Conservation (phyloP, 2,329 filamentous ascomycete genomes). For the Aspergillus neotritici region DNA sequence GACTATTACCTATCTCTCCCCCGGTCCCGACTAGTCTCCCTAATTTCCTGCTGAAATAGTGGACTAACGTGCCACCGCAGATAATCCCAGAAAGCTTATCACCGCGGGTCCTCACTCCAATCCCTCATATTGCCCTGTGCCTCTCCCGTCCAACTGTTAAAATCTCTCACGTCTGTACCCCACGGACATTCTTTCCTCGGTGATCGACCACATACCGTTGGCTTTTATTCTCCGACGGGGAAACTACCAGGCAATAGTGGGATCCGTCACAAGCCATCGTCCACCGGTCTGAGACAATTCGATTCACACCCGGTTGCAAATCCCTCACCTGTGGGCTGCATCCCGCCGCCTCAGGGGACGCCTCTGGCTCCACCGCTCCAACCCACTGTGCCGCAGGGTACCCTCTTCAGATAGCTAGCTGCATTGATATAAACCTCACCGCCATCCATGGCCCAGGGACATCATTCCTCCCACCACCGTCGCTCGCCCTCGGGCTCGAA, state of each 20-base stretch:
- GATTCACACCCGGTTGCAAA: conserved; percentile 16
- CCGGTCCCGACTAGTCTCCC: conserved; percentile 5
- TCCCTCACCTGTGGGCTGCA: conserved; percentile 19
- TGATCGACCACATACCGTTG: conserved; percentile 1
- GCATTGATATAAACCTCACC: conserved; percentile 28
- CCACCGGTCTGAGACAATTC: conserved; percentile 15
- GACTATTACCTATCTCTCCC: conserved; percentile 4
- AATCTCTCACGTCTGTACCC: conserved; percentile 13
- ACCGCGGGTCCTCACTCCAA: neutral
- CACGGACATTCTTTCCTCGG: conserved; percentile 10
- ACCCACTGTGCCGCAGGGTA: conserved; percentile 14
- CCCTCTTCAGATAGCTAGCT: conserved; percentile 8
- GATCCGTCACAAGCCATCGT: conserved; percentile 6
- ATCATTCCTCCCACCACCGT: conserved; percentile 22
- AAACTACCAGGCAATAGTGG: conserved; percentile 2
- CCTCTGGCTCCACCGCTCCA: conserved; percentile 23
- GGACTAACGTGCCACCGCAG: conserved; percentile 13
- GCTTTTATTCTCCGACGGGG: conserved; percentile 7
- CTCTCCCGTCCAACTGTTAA: conserved; percentile 6
- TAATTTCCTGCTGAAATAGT: conserved; percentile 19
- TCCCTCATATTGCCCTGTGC: conserved; percentile 9
- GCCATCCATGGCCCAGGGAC: conserved; percentile 35
- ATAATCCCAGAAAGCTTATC: conserved; percentile 19
- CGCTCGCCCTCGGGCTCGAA: conserved; percentile 29
- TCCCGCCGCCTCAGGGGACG: conserved; percentile 20